phyloP scores from a whole-genome alignment of 2,329 filamentous ascomycete genomes.

The Cladosporium sp. region DNA sequence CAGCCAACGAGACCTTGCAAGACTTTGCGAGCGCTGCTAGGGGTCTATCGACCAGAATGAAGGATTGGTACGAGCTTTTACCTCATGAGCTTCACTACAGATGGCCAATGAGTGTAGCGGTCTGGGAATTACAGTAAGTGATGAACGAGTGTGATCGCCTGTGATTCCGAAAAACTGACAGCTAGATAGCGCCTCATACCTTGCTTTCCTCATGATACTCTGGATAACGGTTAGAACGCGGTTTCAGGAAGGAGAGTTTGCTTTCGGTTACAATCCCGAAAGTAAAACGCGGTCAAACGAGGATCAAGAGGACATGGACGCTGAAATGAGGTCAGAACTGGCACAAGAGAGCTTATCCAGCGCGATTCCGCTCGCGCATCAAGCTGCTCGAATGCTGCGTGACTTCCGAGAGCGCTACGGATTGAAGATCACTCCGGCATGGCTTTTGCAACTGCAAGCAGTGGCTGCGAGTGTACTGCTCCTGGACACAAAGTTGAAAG shows the following conservation, averaged over 20 bases:
- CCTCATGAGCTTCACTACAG: conserved; percentile 14
- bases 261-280: no score
- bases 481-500: conserved; percentile 9
- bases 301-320: no score
- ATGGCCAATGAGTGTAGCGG: conserved; percentile 16
- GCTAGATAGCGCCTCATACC: neutral
- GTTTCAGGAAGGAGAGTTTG: neutral
- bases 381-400: conserved; percentile 13
- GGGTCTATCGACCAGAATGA: conserved; percentile 4
- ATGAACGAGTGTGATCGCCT: neutral
- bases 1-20: neutral
- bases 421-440: conserved; percentile 14
- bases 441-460: conserved; percentile 13
- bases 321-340: neutral
- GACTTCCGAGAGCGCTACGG: conserved; percentile 16
- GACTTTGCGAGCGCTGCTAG: neutral
- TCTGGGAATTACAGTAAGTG: conserved; percentile 18
- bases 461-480: conserved; percentile 13
- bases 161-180: neutral
- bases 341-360: conserved; percentile 9
- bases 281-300: no score
- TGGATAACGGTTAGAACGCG: neutral
- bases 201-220: neutral
- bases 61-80: conserved; percentile 11
- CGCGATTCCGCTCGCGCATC: conserved; percentile 13